These are phyloP conservation scores for Casuarina cunninghamiana DNA, from an alignment of 306 rosid species.

Conservation along the genomic window DNA sequence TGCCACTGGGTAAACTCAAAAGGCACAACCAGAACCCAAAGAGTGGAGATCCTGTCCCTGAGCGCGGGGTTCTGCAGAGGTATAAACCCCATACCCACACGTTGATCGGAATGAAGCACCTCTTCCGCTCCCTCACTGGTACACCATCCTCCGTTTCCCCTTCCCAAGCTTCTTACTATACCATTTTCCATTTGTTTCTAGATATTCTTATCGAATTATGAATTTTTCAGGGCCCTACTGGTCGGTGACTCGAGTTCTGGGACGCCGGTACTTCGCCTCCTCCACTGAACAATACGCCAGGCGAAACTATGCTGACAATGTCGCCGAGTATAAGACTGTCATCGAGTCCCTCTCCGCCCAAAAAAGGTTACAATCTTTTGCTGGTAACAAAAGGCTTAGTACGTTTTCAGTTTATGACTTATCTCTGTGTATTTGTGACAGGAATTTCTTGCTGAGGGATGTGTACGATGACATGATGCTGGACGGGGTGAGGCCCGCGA, in stretches of 20 bases:
- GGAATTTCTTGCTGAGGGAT: slow-evolving; percentile 72
- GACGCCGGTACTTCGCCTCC: slow-evolving; percentile 50
- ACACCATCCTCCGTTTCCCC: neutral
- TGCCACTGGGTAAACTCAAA: too few relatives aligned
- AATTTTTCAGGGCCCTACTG: slow-evolving; percentile 45
- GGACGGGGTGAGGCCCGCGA: slow-evolving; percentile 89
- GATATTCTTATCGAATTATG: neutral
- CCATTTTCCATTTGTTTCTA: neutral
- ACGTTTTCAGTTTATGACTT: neutral
- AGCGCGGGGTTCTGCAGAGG: slow-evolving; percentile 34
- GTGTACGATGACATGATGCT: slow-evolving; percentile 87
- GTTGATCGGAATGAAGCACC: slow-evolving; percentile 46
- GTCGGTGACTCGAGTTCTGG: slow-evolving; percentile 44
- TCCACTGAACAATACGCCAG: slow-evolving; percentile 57
- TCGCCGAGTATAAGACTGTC: slow-evolving; percentile 80
- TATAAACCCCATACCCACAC: neutral
- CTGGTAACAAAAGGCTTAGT: neutral
- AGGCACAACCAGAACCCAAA: too few relatives aligned
- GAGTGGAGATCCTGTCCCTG: neutral
- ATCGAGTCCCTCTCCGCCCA: slow-evolving; percentile 57
- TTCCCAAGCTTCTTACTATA: neutral
- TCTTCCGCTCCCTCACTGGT: slow-evolving; percentile 65
- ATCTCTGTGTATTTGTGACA: slow-evolving; percentile 16
- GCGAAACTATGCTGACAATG: slow-evolving; percentile 80
- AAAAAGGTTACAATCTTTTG: slow-evolving; percentile 44